phyloP scores from a whole-genome alignment of 352 stramenopile genomes.

The Phytopythium litorale region DNA sequence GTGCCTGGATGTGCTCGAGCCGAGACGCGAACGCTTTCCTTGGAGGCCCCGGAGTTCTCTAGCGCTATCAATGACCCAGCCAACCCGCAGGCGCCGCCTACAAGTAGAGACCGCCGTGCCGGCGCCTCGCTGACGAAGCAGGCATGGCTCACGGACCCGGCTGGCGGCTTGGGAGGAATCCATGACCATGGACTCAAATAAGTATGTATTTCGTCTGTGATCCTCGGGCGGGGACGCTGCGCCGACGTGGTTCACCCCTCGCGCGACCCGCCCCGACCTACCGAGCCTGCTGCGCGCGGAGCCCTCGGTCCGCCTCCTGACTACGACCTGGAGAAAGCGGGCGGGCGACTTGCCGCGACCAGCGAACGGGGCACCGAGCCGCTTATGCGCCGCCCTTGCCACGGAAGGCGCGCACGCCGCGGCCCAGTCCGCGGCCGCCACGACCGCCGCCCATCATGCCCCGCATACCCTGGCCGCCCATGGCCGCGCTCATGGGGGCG shows the following conservation, averaged over 20 bases:
- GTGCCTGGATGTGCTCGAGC: too few relatives aligned
- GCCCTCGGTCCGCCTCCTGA: not conserved
- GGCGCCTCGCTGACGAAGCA: too few relatives aligned
- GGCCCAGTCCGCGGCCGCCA: conserved; percentile 69
- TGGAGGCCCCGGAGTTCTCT: too few relatives aligned
- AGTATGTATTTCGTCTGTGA: not conserved
- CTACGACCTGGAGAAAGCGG: conserved; percentile 4
- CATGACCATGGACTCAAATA: not conserved
- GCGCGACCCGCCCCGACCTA: not conserved
- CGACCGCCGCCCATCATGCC: conserved; percentile 85
- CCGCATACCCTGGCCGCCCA: conserved; percentile 90
- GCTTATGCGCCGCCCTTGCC: conserved; percentile 76
- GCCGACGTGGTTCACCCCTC: not conserved
- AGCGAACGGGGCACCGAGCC: not conserved
- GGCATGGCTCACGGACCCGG: too few relatives aligned
- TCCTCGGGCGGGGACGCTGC: not conserved
- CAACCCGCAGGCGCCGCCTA: too few relatives aligned
- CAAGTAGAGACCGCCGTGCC: too few relatives aligned
- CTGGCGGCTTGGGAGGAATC: too few relatives aligned
- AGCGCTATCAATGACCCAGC: too few relatives aligned
- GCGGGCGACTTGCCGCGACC: not conserved
- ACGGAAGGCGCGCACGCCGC: conserved; percentile 74
- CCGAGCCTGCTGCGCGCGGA: not conserved
- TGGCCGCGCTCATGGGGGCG: conserved; percentile 85
- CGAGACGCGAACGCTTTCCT: too few relatives aligned